phyloP scores from a whole-genome alignment of 2,329 filamentous ascomycete genomes.

The Tolypocladium ovalisporum region DNA sequence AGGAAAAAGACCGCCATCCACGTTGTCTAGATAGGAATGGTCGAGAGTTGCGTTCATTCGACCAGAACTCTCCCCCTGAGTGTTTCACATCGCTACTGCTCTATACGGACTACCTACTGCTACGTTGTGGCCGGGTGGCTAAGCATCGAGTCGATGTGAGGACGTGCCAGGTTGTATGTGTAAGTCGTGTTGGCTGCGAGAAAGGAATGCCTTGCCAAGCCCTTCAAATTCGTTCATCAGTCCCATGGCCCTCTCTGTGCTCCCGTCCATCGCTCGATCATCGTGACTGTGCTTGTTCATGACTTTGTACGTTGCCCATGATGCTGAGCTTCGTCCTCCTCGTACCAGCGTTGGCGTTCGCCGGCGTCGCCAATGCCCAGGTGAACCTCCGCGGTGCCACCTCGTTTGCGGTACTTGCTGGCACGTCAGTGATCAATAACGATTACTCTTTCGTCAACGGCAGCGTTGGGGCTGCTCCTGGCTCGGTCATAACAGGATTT shows the following conservation, averaged over 20 bases:
- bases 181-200: neutral
- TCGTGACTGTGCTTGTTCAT: neutral
- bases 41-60: neutral
- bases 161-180: neutral
- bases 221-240: neutral
- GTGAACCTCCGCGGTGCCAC: neutral
- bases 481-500: neutral
- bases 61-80: neutral
- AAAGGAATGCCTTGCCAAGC: neutral
- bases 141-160: neutral
- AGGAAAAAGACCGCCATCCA: neutral
- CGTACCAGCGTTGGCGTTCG: neutral
- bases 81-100: neutral
- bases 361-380: neutral
- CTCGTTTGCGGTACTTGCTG: neutral
- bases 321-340: neutral
- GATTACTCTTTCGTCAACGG: neutral
- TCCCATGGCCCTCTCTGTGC: neutral
- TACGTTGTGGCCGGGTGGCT: neutral
- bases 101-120: neutral
- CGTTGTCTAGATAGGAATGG: neutral
- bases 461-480: neutral
- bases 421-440: neutral
- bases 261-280: neutral
- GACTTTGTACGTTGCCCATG: neutral